Evolutionary conservation across 208 protist species (phyloP), one percentile per base, ranked within the genome.

Genomic region (Trypanosoma lewisi): DNA sequence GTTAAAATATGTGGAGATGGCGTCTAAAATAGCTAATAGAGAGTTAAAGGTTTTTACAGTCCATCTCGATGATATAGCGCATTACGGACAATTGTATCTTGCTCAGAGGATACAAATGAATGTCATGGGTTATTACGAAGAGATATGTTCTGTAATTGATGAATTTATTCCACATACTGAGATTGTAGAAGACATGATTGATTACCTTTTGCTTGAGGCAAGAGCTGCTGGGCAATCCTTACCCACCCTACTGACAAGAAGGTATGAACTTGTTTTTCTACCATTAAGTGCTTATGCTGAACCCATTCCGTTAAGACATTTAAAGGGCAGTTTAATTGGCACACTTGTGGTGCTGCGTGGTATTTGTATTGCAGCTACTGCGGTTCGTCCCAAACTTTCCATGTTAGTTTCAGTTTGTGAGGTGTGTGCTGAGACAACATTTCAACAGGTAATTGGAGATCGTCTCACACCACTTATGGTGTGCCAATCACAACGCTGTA

Each of bases 361-460:
- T 51, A 91, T 96, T 56, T 93, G 85, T 72, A 90, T 96, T 71
- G 84, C 91, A 37, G 85, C 87, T 17, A 93, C 87, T 42, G 85
- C 87, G 12, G 79, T 93, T 55, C 80, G 86, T n/a, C 91, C 91
- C 5, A 92, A 90, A 55, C 55, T 96, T 21, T 55, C 78, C 2
- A 85, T 96, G 75, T 70, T 91, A 11, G 89, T 91, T 31, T 96
- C 85, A 11, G 82, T 96, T 4, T 96, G 91, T 67, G 91, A 96
- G 57, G 81, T 93, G 9, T 96, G 91, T 59, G 84, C 87, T 17
- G 87, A 91, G 56, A 92, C 85, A 16, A 93, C 87, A 12, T 94
- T 94, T 75, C 85, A 94, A 69, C 83, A 96, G 64, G 91, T 96
- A 19, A 81, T 94, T 49, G 91, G 91, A 33, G 84, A 92, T 69